Conservation (phyloP, 768 basidiomycete genomes). For the Termitomyces sp. region DNA sequence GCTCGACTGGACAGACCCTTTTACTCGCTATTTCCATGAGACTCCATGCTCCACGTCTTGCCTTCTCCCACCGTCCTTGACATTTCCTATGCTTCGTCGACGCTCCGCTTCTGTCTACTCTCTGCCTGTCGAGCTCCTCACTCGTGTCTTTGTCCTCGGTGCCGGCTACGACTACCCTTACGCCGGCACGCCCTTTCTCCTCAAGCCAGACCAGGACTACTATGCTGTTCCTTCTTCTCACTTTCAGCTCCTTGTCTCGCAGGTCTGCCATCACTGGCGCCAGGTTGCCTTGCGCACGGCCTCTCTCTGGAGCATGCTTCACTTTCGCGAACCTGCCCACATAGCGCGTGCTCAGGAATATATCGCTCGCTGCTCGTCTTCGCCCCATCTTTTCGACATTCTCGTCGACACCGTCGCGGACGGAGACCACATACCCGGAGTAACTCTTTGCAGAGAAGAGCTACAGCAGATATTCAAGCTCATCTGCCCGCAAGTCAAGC, state of each 20-base stretch:
- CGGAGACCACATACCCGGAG: slow-evolving; percentile 41
- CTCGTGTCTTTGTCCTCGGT: slow-evolving; percentile 53
- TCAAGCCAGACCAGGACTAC: slow-evolving; percentile 41
- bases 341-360: slow-evolving; percentile 42
- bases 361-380: slow-evolving; percentile 27
- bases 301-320: slow-evolving; percentile 50
- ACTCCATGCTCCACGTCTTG: slow-evolving; percentile 5
- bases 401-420: slow-evolving; percentile 50
- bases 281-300: slow-evolving; percentile 45
- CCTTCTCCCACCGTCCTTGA: neutral
- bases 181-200: slow-evolving; percentile 40
- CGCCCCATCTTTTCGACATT: slow-evolving; percentile 38
- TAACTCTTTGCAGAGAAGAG: slow-evolving; percentile 49
- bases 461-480: slow-evolving; percentile 38
- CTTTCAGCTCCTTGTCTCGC: slow-evolving; percentile 52
- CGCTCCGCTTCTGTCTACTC: slow-evolving; percentile 30
- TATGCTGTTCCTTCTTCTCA: slow-evolving; percentile 34
- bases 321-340: slow-evolving; percentile 46
- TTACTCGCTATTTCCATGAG: slow-evolving; percentile 10
- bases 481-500: slow-evolving; percentile 39
- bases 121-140: slow-evolving; percentile 56
- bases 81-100: slow-evolving; percentile 1
- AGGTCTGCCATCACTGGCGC: slow-evolving; percentile 56
- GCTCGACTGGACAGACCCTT: slow-evolving; percentile 4
- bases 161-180: slow-evolving; percentile 39